Percentiles rank a stretch among this genome's conserved stretches.
These are phyloP conservation scores for Zhuliangozyma parablackwelliae DNA, from an alignment of 1,139 yeast genomes.

Conservation along the genomic window DNA sequence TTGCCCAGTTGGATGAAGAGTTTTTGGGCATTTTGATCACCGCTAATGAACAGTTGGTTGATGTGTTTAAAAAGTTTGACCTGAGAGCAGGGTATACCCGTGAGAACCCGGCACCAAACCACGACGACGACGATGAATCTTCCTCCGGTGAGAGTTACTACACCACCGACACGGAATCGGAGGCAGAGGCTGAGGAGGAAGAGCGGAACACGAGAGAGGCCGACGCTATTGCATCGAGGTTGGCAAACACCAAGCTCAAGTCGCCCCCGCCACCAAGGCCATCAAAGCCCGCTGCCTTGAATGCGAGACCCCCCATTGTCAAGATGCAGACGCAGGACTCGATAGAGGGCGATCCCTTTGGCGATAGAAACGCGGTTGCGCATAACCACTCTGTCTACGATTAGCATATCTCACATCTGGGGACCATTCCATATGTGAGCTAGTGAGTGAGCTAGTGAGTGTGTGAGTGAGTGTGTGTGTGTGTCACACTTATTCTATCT, in stretches of 20 bases:
- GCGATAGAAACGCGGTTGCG: conserved; percentile 53
- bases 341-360: conserved; percentile 60
- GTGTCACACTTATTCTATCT: too few species aligned
- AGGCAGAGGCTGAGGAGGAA: conserved; percentile 17
- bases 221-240: conserved; percentile 13
- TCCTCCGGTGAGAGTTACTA: conserved; percentile 41
- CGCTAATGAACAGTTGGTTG: conserved; percentile 86
- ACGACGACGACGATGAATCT: conserved; percentile 28
- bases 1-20: conserved; percentile 56
- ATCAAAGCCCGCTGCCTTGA: conserved; percentile 20
- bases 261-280: conserved; percentile 35
- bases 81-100: conserved; percentile 33
- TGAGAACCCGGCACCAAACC: conserved; percentile 33
- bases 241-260: conserved; percentile 14
- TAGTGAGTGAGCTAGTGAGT: too few species aligned
- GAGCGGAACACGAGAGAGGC: conserved; percentile 11
- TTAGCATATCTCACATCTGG: conserved; percentile 3
- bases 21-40: conserved; percentile 78
- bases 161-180: conserved; percentile 37
- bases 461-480: too few species aligned
- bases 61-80: conserved; percentile 67
- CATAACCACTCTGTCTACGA: conserved; percentile 15
- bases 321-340: conserved; percentile 28
- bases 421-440: too few species aligned
- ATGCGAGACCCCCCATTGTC: conserved; percentile 8